Percentiles rank a stretch among this genome's conserved stretches.
phyloP scores from a whole-genome alignment of 1,284 basidiomycete species.

The Taiwanofungus camphoratus region DNA sequence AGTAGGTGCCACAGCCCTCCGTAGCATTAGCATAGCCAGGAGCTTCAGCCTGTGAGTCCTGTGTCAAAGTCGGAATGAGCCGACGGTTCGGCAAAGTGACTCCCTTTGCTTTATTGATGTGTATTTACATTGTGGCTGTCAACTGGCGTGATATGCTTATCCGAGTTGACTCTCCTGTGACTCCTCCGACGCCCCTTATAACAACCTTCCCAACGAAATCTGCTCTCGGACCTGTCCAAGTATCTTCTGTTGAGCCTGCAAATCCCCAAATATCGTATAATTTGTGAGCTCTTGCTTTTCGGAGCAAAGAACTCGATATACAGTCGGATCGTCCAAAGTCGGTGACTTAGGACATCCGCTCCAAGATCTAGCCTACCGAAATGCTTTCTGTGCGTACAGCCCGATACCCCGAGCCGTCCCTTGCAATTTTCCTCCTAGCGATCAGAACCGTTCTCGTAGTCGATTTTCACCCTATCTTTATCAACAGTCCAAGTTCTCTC shows the following conservation, averaged over 20 bases:
- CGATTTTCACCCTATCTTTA: slow-evolving; percentile 18
- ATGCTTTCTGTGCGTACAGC: slow-evolving; percentile 19
- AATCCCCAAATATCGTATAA: not conserved
- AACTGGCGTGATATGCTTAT: slow-evolving; percentile 14
- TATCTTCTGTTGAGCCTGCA: not conserved
- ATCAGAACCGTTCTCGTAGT: slow-evolving; percentile 5
- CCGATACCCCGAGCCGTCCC: slow-evolving; percentile 24
- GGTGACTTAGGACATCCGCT: slow-evolving; percentile 28
- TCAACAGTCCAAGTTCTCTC: slow-evolving; percentile 17
- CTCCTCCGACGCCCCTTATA: slow-evolving; percentile 22
- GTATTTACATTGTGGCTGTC: slow-evolving; percentile 21
- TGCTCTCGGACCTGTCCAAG: slow-evolving; percentile 12
- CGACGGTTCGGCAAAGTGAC: slow-evolving; percentile 14
- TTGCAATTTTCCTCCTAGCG: slow-evolving; percentile 2
- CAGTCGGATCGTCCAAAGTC: slow-evolving; percentile 30
- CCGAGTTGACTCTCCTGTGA: slow-evolving; percentile 21
- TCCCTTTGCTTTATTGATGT: slow-evolving; percentile 16
- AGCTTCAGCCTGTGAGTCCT: not conserved
- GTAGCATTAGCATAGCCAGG: not conserved
- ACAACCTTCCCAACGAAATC: slow-evolving; percentile 5
- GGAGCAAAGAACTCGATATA: slow-evolving; percentile 19
- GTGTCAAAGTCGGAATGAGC: not conserved
- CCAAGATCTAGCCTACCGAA: slow-evolving; percentile 14
- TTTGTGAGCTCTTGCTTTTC: slow-evolving; percentile 19
- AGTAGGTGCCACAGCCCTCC: too few relatives aligned